A percentile compares a stretch with the other conserved stretches of the same genome.
These are phyloP conservation scores for Mycena haematopus DNA, from an alignment of 768 basidiomycete genomes.

Conservation along the genomic window DNA sequence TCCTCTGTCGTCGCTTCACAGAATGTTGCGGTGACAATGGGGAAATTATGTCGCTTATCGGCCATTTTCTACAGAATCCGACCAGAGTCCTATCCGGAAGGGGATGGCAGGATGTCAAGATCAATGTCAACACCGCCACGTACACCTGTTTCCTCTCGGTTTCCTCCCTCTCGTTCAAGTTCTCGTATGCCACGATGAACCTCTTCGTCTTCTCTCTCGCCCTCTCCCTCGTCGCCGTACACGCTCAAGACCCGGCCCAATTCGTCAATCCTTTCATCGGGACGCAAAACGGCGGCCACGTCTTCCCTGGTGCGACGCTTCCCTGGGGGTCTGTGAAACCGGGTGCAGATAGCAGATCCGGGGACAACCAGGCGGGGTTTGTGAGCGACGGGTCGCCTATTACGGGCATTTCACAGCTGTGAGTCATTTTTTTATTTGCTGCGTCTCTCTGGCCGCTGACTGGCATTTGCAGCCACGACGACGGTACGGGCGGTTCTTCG, in stretches of 20 bases:
- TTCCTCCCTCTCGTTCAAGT: no score
- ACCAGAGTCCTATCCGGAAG: no score
- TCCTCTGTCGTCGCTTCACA: no score
- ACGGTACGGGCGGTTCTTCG: slow-evolving; percentile 15
- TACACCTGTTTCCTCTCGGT: no score
- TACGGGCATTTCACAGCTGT: slow-evolving; percentile 23
- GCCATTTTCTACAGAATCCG: no score
- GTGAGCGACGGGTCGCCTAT: slow-evolving; percentile 23
- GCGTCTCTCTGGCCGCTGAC: background rate
- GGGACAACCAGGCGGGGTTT: slow-evolving; percentile 28
- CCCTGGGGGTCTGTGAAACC: slow-evolving; percentile 51
- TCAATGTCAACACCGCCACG: no score
- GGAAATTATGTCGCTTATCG: no score
- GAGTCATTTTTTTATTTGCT: background rate
- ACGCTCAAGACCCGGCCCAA: slow-evolving; percentile 15
- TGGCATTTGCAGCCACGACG: slow-evolving; percentile 15
- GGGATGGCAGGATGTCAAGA: no score
- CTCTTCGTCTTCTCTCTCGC: background rate
- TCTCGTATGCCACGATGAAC: slow-evolving; percentile 5
- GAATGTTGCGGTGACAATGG: no score
- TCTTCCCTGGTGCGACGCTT: slow-evolving; percentile 46
- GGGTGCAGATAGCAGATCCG: slow-evolving; percentile 41
- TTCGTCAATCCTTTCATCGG: slow-evolving; percentile 48
- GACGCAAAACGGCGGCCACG: slow-evolving; percentile 48
- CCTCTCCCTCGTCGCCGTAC: background rate